Percentiles rank a stretch among this genome's conserved stretches.
Evolutionary conservation across 2,329 filamentous ascomycete species (phyloP).

Genomic region (Paraconiothyrium brasiliense): DNA sequence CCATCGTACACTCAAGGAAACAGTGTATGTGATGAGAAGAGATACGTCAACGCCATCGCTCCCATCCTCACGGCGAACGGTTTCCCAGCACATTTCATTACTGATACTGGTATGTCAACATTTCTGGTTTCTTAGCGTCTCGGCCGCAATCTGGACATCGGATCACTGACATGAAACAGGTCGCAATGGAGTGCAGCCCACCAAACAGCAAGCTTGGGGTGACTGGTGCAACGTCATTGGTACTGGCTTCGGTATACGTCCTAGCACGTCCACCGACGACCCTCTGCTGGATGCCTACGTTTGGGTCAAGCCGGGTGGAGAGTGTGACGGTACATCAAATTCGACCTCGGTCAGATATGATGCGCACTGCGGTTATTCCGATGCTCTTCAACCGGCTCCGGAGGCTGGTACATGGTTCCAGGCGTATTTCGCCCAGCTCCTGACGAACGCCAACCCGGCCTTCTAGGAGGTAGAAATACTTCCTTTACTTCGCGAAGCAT

Average conservation of each 20-base stretch:
- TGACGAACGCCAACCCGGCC: constrained; percentile 41
- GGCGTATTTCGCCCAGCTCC: constrained; percentile 47
- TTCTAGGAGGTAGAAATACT: constrained; percentile 1
- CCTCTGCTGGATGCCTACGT: constrained; percentile 71
- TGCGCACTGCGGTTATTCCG: constrained; percentile 61
- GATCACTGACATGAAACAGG: constrained; percentile 17
- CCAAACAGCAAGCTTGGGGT: constrained; percentile 64
- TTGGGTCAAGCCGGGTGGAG: constrained; percentile 73
- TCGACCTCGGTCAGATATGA: constrained; percentile 60
- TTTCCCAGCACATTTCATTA: constrained; percentile 64
- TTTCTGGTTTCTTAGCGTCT: neutral
- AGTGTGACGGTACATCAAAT: constrained; percentile 56
- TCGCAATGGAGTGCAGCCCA: constrained; percentile 70
- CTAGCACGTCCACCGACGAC: constrained; percentile 68
- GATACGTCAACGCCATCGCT: constrained; percentile 60
- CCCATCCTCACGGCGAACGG: constrained; percentile 57
- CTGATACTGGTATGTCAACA: constrained; percentile 47
- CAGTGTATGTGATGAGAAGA: constrained; percentile 61
- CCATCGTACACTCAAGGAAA: constrained; percentile 56
- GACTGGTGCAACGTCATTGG: constrained; percentile 73
- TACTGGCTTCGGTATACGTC: constrained; percentile 69
- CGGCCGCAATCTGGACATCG: neutral
- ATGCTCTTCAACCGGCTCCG: constrained; percentile 69
- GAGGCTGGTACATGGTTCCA: constrained; percentile 74
- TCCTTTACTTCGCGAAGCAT: neutral